Base-by-base conservation (phyloP, 345 rosid species). In the Combretum micranthum region DNA sequence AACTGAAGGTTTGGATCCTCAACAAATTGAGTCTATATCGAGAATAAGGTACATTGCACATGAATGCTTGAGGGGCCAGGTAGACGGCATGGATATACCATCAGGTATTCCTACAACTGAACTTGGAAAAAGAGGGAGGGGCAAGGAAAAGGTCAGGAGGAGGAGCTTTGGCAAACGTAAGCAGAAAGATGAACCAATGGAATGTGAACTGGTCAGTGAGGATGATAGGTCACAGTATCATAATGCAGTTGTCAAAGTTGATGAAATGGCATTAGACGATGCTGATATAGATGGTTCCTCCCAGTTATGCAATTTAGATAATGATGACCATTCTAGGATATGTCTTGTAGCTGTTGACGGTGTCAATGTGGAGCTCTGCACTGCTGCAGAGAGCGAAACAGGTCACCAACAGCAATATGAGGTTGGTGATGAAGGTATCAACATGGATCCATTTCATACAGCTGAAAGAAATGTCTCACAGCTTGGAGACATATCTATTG, bases 61-160 rank as follows among this genome's bases (percentile, higher is more conserved):
- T 68, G 95, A 84, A 61, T 90, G 93, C 68, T 64, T 90, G 76
- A 73, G 93, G 59, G 96, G 86, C 73, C 86, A 83, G 72, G 78
- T 75, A 5, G 90, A 77, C 60, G 75, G 68, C 70, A 69, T 78
- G 3, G 66, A 55, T 68, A 43, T 58, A 42, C 46, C 65, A 16
- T 47, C 83, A 23, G 69, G 69, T 23, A 46, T 64, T 58, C 64
- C 76, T 58, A 66, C 52, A 32, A 70, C 69, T 63, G 93, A 83
- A 53, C 83, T 59, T 25, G 90, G 87, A 64, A 90, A 90, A 66
- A 77, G 87, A 76, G 66, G 62, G 50, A 74, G 96, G 20, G 96
- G 91, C n/a, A 87, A 87, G 73, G 91, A 90, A 62, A 82, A 83
- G 64, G 87, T 87, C 26, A 80, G 97, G 70, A 83, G 90, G 71